A percentile compares a stretch with the other conserved stretches of the same genome.
These are phyloP conservation scores for Crithidia fasciculata DNA, from an alignment of 208 protist species.

Conservation along the genomic window DNA sequence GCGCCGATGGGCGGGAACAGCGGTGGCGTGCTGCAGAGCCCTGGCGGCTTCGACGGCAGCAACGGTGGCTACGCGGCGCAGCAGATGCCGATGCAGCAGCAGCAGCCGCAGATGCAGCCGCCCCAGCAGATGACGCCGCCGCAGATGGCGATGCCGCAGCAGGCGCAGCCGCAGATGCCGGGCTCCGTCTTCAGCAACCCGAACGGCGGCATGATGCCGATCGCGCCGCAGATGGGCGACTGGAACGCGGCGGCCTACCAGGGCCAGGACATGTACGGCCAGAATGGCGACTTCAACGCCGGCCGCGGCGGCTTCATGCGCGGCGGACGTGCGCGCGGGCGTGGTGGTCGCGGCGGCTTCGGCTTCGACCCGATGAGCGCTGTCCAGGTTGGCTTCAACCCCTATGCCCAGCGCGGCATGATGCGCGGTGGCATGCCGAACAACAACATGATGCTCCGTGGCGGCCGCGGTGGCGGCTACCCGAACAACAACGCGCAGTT, in stretches of 20 bases:
- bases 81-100: constrained; percentile 17
- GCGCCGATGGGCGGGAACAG: constrained; percentile 21
- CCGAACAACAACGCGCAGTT: constrained; percentile 16
- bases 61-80: constrained; percentile 14
- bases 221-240: constrained; percentile 31
- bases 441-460: constrained; percentile 41
- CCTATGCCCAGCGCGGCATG: constrained; percentile 28
- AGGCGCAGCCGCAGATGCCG: constrained; percentile 9
- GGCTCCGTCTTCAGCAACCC: constrained; percentile 37
- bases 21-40: constrained; percentile 28
- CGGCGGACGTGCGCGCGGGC: constrained; percentile 36
- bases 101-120: constrained; percentile 23
- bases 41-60: constrained; percentile 16
- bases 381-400: constrained; percentile 18
- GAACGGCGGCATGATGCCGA: constrained; percentile 21
- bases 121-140: constrained; percentile 11
- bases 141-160: constrained; percentile 24
- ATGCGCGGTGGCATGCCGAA: constrained; percentile 26
- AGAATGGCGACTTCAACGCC: constrained; percentile 26
- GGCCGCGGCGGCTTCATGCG: constrained; percentile 26
- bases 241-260: constrained; percentile 33
- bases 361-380: constrained; percentile 50
- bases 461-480: constrained; percentile 35
- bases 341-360: constrained; percentile 36
- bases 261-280: constrained; percentile 26